Base-by-base conservation (phyloP, 768 basidiomycete genomes). In the Podaxis pistillaris region DNA sequence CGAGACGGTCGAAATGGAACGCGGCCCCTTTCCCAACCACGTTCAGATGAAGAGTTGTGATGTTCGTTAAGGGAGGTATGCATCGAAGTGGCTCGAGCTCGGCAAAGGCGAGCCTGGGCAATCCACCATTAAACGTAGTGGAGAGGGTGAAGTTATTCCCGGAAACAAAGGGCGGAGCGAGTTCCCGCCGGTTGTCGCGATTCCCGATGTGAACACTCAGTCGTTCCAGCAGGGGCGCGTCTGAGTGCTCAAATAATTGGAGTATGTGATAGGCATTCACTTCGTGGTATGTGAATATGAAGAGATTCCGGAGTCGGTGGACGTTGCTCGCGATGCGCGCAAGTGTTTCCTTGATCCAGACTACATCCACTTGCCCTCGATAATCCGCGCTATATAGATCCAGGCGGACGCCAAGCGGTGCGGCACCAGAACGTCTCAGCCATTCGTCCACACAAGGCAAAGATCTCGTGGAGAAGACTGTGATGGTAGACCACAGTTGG, bases 401-500 rank as follows among this genome's bases (percentile, higher is more conserved):
- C 53, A 56, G 30, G 54, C 24, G 58, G 47, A 66, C 46, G 38
- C 58, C 41, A 38, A 64, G 54, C 46, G 65, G 64, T 56, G 62
- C 50, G 2, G 60, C 60, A n/a, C 61, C 58, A 26, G 65, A 66
- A 36, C 60, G 65, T 4, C 30, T 36, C 9, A 66, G 52, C 65
- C 65, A 66, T 9, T 60, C 49, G 22, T 52, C 12, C 22, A 51
- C 19, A 44, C 58, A 60, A n/a, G 49, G 58, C 15, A 38, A 24
- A 28, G 60, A 56, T 22, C 40, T 19, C 13, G 47, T 28, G 3
- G 49, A 47, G 36, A 53, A 55, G 33, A 57, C 9, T 2, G 60
- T 56, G 4, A 81, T 73, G 22, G 70, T 72, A 51, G 63, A 74
- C 81, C 82, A 83, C 5, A 83, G 70, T 4, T 66, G 56, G 1